Evolutionary conservation across 805 yeast species (phyloP).

Genomic region (Allodekkera sacchari): DNA sequence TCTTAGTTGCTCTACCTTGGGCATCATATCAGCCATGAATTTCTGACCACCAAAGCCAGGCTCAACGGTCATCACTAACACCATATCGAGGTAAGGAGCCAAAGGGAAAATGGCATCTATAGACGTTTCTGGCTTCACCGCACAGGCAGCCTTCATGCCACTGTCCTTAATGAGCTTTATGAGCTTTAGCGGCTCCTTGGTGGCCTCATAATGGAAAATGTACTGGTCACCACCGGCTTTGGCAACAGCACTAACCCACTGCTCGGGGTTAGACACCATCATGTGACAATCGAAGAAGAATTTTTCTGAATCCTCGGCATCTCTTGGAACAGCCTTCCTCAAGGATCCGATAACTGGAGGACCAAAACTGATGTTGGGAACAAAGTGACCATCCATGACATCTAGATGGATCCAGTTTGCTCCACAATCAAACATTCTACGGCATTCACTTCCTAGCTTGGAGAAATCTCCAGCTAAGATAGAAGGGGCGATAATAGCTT

Average conservation of each 20-base stretch:
- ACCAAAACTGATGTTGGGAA: constrained; percentile 92
- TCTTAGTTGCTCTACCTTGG: constrained; percentile 78
- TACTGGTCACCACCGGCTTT: constrained; percentile 93
- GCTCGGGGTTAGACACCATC: constrained; percentile 92
- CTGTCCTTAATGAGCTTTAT: constrained; percentile 65
- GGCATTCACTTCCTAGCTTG: constrained; percentile 80
- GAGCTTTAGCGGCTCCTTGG: constrained; percentile 65
- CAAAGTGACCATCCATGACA: constrained; percentile 98
- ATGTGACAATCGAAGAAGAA: constrained; percentile 87
- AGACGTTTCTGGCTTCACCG: constrained; percentile 88
- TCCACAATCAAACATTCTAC: constrained; percentile 63
- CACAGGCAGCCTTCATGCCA: constrained; percentile 93
- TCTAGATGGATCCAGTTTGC: constrained; percentile 98
- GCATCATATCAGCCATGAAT: constrained; percentile 95
- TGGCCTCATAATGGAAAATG: constrained; percentile 93
- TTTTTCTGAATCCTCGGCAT: constrained; percentile 10
- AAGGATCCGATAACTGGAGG: constrained; percentile 79
- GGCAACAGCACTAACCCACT: constrained; percentile 90
- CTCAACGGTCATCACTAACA: constrained; percentile 96
- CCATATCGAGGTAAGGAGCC: constrained; percentile 81
- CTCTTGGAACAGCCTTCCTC: constrained; percentile 67
- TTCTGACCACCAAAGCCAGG: constrained; percentile 99
- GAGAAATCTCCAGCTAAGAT: constrained; percentile 90
- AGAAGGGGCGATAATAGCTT: constrained; percentile 87
- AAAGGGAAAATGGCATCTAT: constrained; percentile 73